phyloP scores from a whole-genome alignment of 768 basidiomycete species.

The Phanerochaete sordida region DNA sequence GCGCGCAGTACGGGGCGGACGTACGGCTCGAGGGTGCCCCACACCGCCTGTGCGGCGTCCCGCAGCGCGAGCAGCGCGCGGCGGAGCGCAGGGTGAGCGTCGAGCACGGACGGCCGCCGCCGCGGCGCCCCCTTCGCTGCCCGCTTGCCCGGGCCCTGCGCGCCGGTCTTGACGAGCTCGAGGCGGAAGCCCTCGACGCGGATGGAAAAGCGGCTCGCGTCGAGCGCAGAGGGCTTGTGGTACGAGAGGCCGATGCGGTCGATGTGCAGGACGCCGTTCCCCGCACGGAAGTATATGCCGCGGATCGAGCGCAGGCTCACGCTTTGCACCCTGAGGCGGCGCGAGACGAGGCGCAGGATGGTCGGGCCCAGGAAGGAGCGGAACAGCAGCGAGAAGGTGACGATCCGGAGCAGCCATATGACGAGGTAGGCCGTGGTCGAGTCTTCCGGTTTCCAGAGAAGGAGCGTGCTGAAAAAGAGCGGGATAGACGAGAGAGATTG shows the following conservation, averaged over 20 bases:
- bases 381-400: conserved; percentile 54
- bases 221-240: conserved; percentile 45
- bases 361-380: conserved; percentile 68
- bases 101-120: neutral
- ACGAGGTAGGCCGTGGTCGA: conserved; percentile 36
- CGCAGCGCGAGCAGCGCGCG: conserved; percentile 30
- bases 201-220: conserved; percentile 56
- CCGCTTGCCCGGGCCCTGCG: neutral
- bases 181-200: conserved; percentile 59
- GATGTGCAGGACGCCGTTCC: conserved; percentile 51
- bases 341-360: conserved; percentile 55
- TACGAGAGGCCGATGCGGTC: conserved; percentile 66
- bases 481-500: conserved; percentile 5
- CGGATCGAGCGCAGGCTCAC: conserved; percentile 76
- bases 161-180: conserved; percentile 38
- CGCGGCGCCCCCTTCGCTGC: neutral
- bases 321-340: conserved; percentile 61
- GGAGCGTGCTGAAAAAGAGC: conserved; percentile 19
- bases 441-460: conserved; percentile 16
- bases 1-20: conserved; percentile 60
- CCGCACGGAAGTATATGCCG: conserved; percentile 64
- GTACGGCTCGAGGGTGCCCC: conserved; percentile 50
- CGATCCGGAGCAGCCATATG: conserved; percentile 48
- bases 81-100: conserved; percentile 28
- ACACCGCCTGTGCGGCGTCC: conserved; percentile 23